Evolutionary conservation across 2,329 filamentous ascomycete genomes (phyloP).

Genomic region (Apiospora saccharicola): DNA sequence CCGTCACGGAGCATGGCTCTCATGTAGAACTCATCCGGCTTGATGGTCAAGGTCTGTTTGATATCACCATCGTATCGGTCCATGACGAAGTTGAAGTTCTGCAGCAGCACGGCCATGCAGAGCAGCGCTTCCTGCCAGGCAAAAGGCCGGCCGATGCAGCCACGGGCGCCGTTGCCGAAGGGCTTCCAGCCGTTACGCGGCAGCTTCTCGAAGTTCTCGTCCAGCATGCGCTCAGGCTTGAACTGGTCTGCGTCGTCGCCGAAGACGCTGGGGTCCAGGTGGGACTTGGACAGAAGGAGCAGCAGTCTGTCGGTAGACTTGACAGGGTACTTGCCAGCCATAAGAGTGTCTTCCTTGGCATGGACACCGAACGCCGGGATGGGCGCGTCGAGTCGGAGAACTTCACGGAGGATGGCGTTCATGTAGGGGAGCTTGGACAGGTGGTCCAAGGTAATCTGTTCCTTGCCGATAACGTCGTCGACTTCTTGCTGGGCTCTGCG

Average conservation of each 20-base stretch:
- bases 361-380: constrained; percentile 57
- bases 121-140: constrained; percentile 62
- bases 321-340: constrained; percentile 63
- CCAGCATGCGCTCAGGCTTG: constrained; percentile 68
- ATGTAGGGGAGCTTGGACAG: constrained; percentile 60
- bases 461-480: constrained; percentile 56
- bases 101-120: constrained; percentile 64
- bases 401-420: constrained; percentile 60
- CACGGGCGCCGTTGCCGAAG: constrained; percentile 60
- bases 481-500: constrained; percentile 60
- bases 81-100: constrained; percentile 73
- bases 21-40: constrained; percentile 52
- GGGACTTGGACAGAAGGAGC: constrained; percentile 55
- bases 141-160: constrained; percentile 61
- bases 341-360: constrained; percentile 49
- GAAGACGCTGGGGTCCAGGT: constrained; percentile 63
- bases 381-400: constrained; percentile 58
- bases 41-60: constrained; percentile 26
- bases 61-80: constrained; percentile 64
- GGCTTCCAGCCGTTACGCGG: constrained; percentile 57
- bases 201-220: constrained; percentile 53
- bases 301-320: constrained; percentile 52
- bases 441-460: constrained; percentile 54
- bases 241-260: constrained; percentile 65
- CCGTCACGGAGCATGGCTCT: constrained; percentile 55